Evolutionary conservation across 2,329 filamentous ascomycete genomes (phyloP), one percentile per base, ranked within the genome.

Genomic region (Pseudogymnoascus sp.): DNA sequence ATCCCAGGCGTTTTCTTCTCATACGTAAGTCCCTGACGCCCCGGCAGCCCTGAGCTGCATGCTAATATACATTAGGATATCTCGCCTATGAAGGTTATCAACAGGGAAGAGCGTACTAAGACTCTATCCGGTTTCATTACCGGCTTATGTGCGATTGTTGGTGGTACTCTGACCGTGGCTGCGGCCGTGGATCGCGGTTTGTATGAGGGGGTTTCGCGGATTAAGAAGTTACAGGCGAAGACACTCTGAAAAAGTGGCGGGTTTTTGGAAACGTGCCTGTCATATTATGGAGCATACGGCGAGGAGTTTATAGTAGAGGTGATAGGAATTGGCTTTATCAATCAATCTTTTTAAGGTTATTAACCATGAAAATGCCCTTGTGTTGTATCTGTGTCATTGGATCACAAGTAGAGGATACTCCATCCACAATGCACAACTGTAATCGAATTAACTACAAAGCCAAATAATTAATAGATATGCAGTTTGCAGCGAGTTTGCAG

Each of bases 61-160:
- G 28, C 66, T 69, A 62, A 72, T 75, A 71, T 56, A 11, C 49
- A 2, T 37, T 62, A 93, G 89, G 95, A 99, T 71, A 99, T 99
- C 75, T 97, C 93, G 1, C 95, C 95, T 4, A 99, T 99, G 95
- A 99, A 97, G 79, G 93, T 99, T 65, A 89, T 99, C 77, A 99
- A 99, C 80, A 89, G 93, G 63, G 96, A 99, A 79, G 88, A 90
- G 68, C 86, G 91, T 56, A 81, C 88, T 65, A 97, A 97, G 81
- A 89, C 89, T 3, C 96, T 99, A 75, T 86, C 91, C 0, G 90
- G 90, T 16, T 99, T 99, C 80, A 77, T 99, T 64, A 93, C 95
- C 0, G 95, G 95, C 59, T 85, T 99, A 18, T 99, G 95, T 75
- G 93, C 93, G 38, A 89, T 97, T 65, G 88, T 99, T 60, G 95